These are phyloP conservation scores for Aspergillus amoenus DNA, from an alignment of 2,329 filamentous ascomycete genomes.

Conservation along the genomic window DNA sequence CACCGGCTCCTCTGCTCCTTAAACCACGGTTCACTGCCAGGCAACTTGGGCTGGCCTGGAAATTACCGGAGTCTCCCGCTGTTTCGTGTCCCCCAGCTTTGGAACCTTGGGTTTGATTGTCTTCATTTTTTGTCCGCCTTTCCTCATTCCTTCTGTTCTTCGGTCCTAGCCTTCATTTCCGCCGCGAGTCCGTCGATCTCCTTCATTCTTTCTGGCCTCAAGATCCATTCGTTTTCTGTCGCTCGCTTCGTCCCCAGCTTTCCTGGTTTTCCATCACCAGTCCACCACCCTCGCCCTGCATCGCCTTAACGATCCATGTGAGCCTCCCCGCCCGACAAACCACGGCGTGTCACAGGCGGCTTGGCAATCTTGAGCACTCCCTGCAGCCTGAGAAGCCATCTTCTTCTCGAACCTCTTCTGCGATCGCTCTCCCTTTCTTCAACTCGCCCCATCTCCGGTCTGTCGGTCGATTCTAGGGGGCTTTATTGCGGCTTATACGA, in stretches of 20 bases:
- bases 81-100: slow-evolving; percentile 3
- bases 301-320: slow-evolving; percentile 19
- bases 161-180: slow-evolving; percentile 2
- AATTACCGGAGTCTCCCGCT: slow-evolving; percentile 4
- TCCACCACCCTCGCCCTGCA: slow-evolving; percentile 19
- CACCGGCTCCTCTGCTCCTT: slow-evolving; percentile 2
- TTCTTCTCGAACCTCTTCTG: neutral
- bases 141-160: neutral
- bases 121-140: neutral
- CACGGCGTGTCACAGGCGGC: slow-evolving; percentile 22
- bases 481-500: slow-evolving; percentile 14
- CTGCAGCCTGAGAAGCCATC: slow-evolving; percentile 1
- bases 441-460: slow-evolving; percentile 4
- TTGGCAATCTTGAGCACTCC: slow-evolving; percentile 15
- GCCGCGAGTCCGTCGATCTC: neutral
- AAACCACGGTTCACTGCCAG: neutral
- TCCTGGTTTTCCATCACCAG: slow-evolving; percentile 3
- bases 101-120: neutral
- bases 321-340: slow-evolving; percentile 20
- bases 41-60: neutral
- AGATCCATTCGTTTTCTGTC: slow-evolving; percentile 7
- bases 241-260: neutral
- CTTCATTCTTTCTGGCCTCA: slow-evolving; percentile 5
- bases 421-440: neutral
- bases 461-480: slow-evolving; percentile 7